Evolutionary conservation across 2,329 filamentous ascomycete species (phyloP), one percentile per base, ranked within the genome.

Genomic region (Chaetomium strumarium): DNA sequence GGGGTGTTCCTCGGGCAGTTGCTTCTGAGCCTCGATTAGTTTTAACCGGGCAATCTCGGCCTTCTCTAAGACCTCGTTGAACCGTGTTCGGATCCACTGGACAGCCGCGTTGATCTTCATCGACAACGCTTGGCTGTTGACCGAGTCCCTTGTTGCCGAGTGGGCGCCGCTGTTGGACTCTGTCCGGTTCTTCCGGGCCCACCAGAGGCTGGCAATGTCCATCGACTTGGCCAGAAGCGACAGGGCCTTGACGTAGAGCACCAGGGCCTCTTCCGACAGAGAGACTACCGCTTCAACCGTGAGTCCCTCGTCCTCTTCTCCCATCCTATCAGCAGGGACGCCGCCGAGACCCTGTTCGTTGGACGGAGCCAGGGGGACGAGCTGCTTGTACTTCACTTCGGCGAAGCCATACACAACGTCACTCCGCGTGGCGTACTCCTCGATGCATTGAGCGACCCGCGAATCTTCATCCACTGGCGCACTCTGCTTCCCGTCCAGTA

Each of bases 391-490:
- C 70, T 99, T 99, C 65, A 99, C 92, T 71, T 99, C 92, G 6
- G 93, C 93, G 69, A 99, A 97, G 3, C 92, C 91, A 67, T 91
- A 99, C 2, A 99, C 91, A 42, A 96, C 93, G 67, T 99, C 91
- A 65, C 91, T 96, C 37, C 91, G 80, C 31, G 90, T 93, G 1
- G 93, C 93, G 58, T 89, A 86, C 62, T 97, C 91, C 67, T 99
- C 92, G 52, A 97, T 90, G 41, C 82, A 79, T 63, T 90, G 86
- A 2, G 92, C 83, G 38, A 88, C 84, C 58, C 81, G 82, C 14
- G 79, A 76, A 65, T 97, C 93, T 64, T 96, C 91, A 58, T 96
- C 90, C 17, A 83, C 72, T 3, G 79, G 77, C 3, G 73, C 69
- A 34, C 74, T 77, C 17, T 78, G 75, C 64, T 81, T 86, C 11